Evolutionary conservation across 73 alveolate genomes (phyloP).

Genomic region (Uronychia setigera): DNA sequence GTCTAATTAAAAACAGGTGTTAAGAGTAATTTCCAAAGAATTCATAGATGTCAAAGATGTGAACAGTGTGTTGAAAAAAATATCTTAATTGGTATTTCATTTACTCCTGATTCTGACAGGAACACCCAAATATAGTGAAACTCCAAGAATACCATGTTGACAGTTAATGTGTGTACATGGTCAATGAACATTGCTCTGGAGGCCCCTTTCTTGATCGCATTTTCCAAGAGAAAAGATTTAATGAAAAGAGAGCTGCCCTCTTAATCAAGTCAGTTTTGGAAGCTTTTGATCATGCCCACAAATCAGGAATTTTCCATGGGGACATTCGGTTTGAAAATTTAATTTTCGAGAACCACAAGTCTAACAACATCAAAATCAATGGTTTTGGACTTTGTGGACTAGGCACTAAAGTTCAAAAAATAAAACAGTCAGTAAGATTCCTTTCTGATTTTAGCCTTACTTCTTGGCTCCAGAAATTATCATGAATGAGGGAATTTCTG

Average conservation of each 20-base stretch:
- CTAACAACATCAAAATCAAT: not conserved
- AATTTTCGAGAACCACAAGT: not conserved
- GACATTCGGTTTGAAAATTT: not conserved
- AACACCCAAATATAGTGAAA: not conserved
- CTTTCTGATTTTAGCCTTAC: constrained; percentile 6
- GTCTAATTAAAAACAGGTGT: not conserved
- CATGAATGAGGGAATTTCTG: constrained; percentile 16
- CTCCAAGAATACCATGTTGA: not conserved
- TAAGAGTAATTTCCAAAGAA: not conserved
- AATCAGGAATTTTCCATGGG: not conserved
- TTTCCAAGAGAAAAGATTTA: not conserved
- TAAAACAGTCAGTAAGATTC: not conserved
- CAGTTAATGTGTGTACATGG: not conserved
- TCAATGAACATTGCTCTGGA: not conserved
- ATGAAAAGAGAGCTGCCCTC: not conserved
- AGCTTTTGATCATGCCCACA: not conserved
- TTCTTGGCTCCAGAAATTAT: constrained; percentile 80
- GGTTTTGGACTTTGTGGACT: not conserved
- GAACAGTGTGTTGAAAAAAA: not conserved
- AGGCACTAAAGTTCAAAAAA: not conserved
- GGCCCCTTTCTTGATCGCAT: not conserved
- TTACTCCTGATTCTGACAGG: not conserved
- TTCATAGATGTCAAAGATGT: not conserved
- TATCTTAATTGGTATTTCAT: not conserved
- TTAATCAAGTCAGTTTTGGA: not conserved